Evolutionary conservation across 2,329 filamentous ascomycete genomes (phyloP).

Genomic region (Xylaria multiplex): DNA sequence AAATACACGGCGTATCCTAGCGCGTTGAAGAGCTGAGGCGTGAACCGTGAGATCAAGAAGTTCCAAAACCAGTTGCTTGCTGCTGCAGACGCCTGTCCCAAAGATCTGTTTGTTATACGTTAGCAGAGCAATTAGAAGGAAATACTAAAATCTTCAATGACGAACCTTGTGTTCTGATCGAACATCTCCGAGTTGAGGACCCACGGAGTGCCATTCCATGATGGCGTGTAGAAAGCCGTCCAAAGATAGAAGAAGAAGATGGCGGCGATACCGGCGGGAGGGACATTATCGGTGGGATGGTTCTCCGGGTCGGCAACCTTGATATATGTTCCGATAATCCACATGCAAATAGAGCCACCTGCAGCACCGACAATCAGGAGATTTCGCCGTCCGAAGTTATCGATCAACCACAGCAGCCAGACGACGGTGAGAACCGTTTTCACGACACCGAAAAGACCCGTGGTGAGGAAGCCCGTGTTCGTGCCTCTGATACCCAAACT

Average conservation of each 20-base stretch:
- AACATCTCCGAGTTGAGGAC: slow-evolving; percentile 82
- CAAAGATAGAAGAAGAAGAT: slow-evolving; percentile 80
- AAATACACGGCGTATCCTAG: slow-evolving; percentile 74
- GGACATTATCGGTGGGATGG: slow-evolving; percentile 48
- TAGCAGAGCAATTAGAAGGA: background rate
- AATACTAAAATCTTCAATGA: background rate
- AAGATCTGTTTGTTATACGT: slow-evolving; percentile 52
- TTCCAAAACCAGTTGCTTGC: slow-evolving; percentile 80
- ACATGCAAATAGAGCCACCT: slow-evolving; percentile 72
- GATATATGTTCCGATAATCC: slow-evolving; percentile 71
- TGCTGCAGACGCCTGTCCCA: slow-evolving; percentile 77
- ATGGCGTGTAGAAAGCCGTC: slow-evolving; percentile 77
- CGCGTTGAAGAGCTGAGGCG: slow-evolving; percentile 69
- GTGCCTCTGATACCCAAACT: slow-evolving; percentile 69
- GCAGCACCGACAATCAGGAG: slow-evolving; percentile 67
- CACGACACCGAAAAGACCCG: slow-evolving; percentile 72
- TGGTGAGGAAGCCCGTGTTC: slow-evolving; percentile 67
- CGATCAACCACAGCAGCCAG: slow-evolving; percentile 71
- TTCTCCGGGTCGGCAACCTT: slow-evolving; percentile 56
- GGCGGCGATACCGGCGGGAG: slow-evolving; percentile 63
- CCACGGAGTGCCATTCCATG: slow-evolving; percentile 81
- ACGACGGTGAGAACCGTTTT: slow-evolving; percentile 70
- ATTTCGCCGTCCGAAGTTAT: slow-evolving; percentile 67
- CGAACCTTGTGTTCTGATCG: slow-evolving; percentile 69
- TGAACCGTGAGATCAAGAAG: slow-evolving; percentile 75